Conservation (phyloP, 2,329 filamentous ascomycete species). For the Alternaria triticimaculans region DNA sequence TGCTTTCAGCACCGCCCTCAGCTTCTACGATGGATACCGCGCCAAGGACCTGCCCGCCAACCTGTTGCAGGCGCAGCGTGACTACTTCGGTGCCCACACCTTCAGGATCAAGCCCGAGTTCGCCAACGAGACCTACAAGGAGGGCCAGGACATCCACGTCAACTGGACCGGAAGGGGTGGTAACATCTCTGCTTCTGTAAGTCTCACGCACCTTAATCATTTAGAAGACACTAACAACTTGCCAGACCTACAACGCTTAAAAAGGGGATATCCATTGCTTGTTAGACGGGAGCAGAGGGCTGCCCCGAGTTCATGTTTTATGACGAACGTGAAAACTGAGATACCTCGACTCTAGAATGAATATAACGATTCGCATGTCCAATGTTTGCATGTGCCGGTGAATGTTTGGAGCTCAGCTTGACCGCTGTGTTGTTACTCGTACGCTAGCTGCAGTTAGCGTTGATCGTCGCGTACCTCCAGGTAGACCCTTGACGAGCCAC, state of each 20-base stretch:
- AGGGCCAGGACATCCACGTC: constrained; percentile 91
- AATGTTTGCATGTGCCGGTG: not conserved
- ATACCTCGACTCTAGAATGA: constrained; percentile 33
- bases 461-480: not conserved
- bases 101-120: constrained; percentile 62
- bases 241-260: constrained; percentile 89
- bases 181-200: constrained; percentile 84
- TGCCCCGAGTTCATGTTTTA: constrained; percentile 8
- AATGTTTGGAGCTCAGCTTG: not conserved
- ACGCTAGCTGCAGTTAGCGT: constrained; percentile 11
- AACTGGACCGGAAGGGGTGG: constrained; percentile 99
- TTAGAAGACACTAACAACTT: not conserved
- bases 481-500: constrained; percentile 8
- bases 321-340: constrained; percentile 19
- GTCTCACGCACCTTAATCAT: not conserved
- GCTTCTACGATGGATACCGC: constrained; percentile 99
- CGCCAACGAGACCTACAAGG: constrained; percentile 75
- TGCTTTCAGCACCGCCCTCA: constrained; percentile 94
- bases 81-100: constrained; percentile 86
- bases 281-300: constrained; percentile 22
- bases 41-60: constrained; percentile 97
- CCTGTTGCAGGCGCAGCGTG: constrained; percentile 97
- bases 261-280: constrained; percentile 22
- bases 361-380: constrained; percentile 24
- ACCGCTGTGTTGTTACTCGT: constrained; percentile 4